These are phyloP conservation scores for Alternaria arbusti DNA, from an alignment of 2,329 filamentous ascomycete genomes.

Conservation along the genomic window DNA sequence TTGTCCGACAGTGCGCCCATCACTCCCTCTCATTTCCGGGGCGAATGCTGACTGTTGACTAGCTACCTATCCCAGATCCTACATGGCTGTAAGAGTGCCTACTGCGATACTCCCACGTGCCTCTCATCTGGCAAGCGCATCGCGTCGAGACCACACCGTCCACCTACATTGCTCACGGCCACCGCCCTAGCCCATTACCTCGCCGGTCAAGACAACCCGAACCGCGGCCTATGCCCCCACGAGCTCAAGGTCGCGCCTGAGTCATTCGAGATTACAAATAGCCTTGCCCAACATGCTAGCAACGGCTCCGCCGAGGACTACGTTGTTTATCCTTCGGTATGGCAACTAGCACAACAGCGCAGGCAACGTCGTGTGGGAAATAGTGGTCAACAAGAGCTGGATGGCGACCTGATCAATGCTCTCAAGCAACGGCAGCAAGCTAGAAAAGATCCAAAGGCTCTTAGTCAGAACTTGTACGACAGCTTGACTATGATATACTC, in stretches of 20 bases:
- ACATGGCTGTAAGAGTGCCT: slow-evolving; percentile 73
- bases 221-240: slow-evolving; percentile 70
- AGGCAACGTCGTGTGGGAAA: neutral
- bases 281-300: neutral
- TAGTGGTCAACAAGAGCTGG: neutral
- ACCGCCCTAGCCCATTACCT: slow-evolving; percentile 81
- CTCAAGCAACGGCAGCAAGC: slow-evolving; percentile 34
- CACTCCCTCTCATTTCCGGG: slow-evolving; percentile 7
- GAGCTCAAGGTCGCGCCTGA: slow-evolving; percentile 43
- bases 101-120: slow-evolving; percentile 78
- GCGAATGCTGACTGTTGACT: slow-evolving; percentile 3
- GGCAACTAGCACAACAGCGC: neutral
- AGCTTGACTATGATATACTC: slow-evolving; percentile 44
- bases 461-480: slow-evolving; percentile 64
- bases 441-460: slow-evolving; percentile 65
- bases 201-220: slow-evolving; percentile 79
- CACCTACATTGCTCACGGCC: slow-evolving; percentile 82
- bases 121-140: slow-evolving; percentile 76
- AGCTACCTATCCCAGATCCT: slow-evolving; percentile 85
- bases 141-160: slow-evolving; percentile 72
- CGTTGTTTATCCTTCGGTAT: slow-evolving; percentile 8
- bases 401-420: slow-evolving; percentile 14
- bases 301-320: neutral
- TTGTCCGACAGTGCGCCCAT: slow-evolving; percentile 38
- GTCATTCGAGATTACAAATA: slow-evolving; percentile 29